A percentile compares a stretch with the other conserved stretches of the same genome.
phyloP scores from a whole-genome alignment of 192 early-diverging fungal species.

The Podila clonocystis region DNA sequence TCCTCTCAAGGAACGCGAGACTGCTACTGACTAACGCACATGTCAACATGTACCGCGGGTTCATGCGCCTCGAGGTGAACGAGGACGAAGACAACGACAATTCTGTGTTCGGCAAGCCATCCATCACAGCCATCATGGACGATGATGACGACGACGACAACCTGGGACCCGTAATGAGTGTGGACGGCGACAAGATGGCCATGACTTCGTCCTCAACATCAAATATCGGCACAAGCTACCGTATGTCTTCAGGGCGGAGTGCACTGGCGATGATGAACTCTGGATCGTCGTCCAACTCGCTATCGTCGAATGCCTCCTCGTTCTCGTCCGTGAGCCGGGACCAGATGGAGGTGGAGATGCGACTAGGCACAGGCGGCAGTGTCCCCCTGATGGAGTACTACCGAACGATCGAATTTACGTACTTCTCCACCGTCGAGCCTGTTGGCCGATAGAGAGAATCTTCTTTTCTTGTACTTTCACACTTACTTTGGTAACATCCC shows the following conservation, averaged over 20 bases:
- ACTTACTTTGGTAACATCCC: too few relatives aligned
- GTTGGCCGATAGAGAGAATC: constrained; percentile 28
- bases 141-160: constrained; percentile 18
- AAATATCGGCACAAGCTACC: not conserved
- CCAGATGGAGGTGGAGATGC: constrained; percentile 41
- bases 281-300: constrained; percentile 5
- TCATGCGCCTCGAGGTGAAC: constrained; percentile 48
- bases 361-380: constrained; percentile 41
- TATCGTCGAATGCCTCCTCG: not conserved
- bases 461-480: not conserved
- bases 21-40: constrained; percentile 23
- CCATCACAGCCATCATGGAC: constrained; percentile 27
- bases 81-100: constrained; percentile 29
- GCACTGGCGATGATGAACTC: not conserved
- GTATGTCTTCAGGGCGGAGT: not conserved
- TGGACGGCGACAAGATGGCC: constrained; percentile 6
- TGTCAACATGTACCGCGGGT: constrained; percentile 50
- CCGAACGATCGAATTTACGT: constrained; percentile 38
- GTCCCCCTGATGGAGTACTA: constrained; percentile 47
- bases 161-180: not conserved
- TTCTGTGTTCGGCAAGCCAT: not conserved
- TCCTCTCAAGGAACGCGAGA: constrained; percentile 42
- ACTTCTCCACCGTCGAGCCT: constrained; percentile 42
- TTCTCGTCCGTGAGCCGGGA: constrained; percentile 13
- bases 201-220: not conserved